Evolutionary conservation across 2,329 filamentous ascomycete species (phyloP).

Genomic region (Fusarium subglutinans): DNA sequence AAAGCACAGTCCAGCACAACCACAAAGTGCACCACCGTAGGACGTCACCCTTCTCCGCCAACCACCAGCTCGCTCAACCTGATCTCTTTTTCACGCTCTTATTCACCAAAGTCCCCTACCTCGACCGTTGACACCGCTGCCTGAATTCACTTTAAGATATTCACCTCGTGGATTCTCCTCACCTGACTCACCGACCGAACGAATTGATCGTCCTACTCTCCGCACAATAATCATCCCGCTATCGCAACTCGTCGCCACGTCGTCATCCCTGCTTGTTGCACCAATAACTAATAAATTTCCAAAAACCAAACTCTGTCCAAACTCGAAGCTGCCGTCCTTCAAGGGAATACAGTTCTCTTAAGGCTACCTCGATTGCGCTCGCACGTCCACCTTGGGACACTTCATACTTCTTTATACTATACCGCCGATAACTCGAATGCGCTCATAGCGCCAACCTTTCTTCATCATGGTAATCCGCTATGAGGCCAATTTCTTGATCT

Average conservation of each 20-base stretch:
- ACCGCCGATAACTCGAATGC: conserved; percentile 47
- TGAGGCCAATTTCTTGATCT: conserved; percentile 77
- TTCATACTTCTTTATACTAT: conserved; percentile 20
- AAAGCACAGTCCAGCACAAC: not conserved
- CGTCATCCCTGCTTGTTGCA: conserved; percentile 14
- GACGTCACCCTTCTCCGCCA: conserved; percentile 32
- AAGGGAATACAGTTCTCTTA: not conserved
- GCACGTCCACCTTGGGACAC: not conserved
- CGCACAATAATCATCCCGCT: conserved; percentile 4
- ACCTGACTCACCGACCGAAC: conserved; percentile 8
- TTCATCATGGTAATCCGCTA: conserved; percentile 71
- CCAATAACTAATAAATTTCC: not conserved
- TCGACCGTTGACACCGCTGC: not conserved
- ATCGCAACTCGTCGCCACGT: conserved; percentile 32
- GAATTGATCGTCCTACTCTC: conserved; percentile 9
- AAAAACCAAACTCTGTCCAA: not conserved
- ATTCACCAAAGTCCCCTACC: not conserved
- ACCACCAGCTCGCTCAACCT: conserved; percentile 1
- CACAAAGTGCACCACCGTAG: conserved; percentile 5
- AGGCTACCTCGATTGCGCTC: not conserved
- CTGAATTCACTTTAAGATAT: conserved; percentile 4
- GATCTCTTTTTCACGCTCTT: conserved; percentile 17
- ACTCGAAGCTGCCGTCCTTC: not conserved
- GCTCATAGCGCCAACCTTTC: conserved; percentile 45
- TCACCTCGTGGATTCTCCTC: conserved; percentile 1